Evolutionary conservation across 73 alveolate species (phyloP).

Genomic region (Paramecium caudatum): DNA sequence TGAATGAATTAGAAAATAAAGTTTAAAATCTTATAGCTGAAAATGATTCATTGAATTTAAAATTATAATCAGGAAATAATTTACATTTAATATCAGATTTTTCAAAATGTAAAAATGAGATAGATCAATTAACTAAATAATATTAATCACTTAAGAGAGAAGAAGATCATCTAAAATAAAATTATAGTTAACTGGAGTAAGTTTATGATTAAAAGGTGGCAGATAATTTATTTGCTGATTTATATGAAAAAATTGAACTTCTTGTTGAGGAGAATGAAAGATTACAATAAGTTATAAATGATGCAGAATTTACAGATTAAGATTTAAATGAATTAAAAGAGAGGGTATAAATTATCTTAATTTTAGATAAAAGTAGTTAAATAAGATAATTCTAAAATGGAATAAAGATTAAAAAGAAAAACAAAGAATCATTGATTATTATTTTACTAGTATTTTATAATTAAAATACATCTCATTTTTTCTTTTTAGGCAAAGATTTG

Average conservation of each 20-base stretch:
- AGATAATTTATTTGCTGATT: not conserved
- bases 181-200: not conserved
- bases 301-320: constrained; percentile 54
- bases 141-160: constrained; percentile 1
- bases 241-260: constrained; percentile 49
- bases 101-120: not conserved
- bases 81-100: not conserved
- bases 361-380: constrained; percentile 58
- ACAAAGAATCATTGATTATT: constrained; percentile 1
- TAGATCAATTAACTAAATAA: not conserved
- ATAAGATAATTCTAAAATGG: constrained; percentile 53
- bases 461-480: constrained; percentile 40
- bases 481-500: constrained; percentile 23
- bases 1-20: constrained; percentile 41
- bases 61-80: not conserved
- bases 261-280: constrained; percentile 57
- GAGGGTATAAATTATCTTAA: constrained; percentile 19
- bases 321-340: constrained; percentile 30
- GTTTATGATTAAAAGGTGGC: not conserved
- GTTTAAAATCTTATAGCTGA: constrained; percentile 31
- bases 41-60: constrained; percentile 47
- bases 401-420: constrained; percentile 39
- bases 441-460: too few species aligned
- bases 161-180: constrained; percentile 27
- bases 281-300: constrained; percentile 26